Evolutionary conservation across 176 grass and related monocot genomes (phyloP).

Genomic region (Coix lacrymajobi): DNA sequence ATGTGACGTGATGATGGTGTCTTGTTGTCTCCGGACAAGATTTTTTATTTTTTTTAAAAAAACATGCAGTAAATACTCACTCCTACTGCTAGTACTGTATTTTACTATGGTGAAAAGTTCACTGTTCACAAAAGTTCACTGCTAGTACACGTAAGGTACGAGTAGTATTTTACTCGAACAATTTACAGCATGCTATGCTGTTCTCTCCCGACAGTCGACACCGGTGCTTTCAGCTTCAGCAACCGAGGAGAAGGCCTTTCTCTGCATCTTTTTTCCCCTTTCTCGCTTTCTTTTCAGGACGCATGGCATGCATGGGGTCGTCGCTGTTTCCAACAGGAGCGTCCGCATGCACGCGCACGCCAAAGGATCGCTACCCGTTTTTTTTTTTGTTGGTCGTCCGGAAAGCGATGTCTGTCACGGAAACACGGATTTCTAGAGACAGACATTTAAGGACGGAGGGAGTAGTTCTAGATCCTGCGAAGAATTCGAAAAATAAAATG

Average conservation of each 20-base stretch:
- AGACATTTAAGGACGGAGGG: too few relatives aligned
- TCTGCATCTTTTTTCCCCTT: neutral
- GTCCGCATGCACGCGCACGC: neutral
- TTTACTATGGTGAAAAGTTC: neutral
- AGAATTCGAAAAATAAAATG: neutral
- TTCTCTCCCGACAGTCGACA: neutral
- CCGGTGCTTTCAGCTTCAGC: neutral
- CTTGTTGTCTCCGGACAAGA: neutral
- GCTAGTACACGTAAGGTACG: neutral
- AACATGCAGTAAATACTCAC: neutral
- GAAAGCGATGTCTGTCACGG: too few relatives aligned
- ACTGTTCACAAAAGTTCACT: neutral
- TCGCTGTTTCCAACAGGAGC: conserved; percentile 10
- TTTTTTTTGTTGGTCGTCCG: too few relatives aligned
- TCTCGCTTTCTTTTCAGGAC: conserved; percentile 25
- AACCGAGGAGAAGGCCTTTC: neutral
- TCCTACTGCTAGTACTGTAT: neutral
- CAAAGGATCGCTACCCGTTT: too few relatives aligned
- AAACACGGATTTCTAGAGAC: too few relatives aligned
- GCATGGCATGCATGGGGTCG: conserved; percentile 26
- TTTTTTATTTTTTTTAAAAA: too few relatives aligned
- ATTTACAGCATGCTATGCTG: conserved; percentile 8
- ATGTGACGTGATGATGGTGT: neutral
- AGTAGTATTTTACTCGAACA: neutral
- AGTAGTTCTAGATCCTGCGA: too few relatives aligned